Conservation (phyloP, 345 rosid species). For the Aquilaria sinensis region DNA sequence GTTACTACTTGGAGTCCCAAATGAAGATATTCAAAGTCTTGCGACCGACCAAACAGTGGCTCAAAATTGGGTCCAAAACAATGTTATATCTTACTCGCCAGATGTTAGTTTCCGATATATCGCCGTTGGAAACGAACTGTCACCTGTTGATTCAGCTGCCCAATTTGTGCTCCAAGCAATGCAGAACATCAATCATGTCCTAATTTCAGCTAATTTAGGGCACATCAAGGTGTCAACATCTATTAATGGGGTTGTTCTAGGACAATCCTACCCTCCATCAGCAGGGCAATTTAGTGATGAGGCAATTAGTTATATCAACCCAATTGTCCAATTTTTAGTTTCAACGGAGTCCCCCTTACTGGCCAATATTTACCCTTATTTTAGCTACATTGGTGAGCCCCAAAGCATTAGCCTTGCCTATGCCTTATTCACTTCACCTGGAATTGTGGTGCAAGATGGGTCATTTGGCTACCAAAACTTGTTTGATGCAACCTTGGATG, state of each 20-base stretch:
- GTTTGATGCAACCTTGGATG: background rate
- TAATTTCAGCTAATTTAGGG: background rate
- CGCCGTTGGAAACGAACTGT: background rate
- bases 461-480: background rate
- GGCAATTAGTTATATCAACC: background rate
- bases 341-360: background rate
- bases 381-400: background rate
- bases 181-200: slow-evolving; percentile 6
- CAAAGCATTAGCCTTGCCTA: background rate
- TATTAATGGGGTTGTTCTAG: slow-evolving; percentile 1
- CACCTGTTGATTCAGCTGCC: background rate
- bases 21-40: background rate
- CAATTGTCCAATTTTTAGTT: background rate
- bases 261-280: slow-evolving; percentile 22
- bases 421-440: background rate
- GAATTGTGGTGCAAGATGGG: background rate
- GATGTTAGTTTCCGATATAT: slow-evolving; percentile 9
- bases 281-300: slow-evolving; percentile 4
- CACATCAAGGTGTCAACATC: slow-evolving; percentile 17
- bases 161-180: slow-evolving; percentile 9
- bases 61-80: slow-evolving; percentile 10
- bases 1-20: slow-evolving; percentile 2
- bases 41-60: background rate
- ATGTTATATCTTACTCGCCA: background rate
- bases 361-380: background rate